A percentile compares a stretch with the other conserved stretches of the same genome.
phyloP scores from a whole-genome alignment of 2,329 filamentous ascomycete genomes.

The Sporothrix variecibatus region DNA sequence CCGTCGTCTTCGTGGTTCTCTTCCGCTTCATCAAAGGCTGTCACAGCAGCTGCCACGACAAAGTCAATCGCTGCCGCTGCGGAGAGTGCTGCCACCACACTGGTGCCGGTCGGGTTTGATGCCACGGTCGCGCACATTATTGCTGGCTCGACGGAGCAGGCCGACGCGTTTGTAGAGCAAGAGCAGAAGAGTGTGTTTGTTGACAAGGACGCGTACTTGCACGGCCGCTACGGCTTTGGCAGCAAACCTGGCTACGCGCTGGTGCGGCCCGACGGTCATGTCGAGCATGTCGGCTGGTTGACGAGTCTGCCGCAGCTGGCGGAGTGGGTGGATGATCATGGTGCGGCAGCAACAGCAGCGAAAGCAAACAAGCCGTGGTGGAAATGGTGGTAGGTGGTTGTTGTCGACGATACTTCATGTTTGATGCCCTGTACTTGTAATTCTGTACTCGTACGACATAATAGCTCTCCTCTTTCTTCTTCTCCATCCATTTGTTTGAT shows the following conservation, averaged over 20 bases:
- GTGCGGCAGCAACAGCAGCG: neutral
- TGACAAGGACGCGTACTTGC: conserved; percentile 35
- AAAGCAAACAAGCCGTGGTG: conserved; percentile 18
- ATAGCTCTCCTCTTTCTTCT: neutral
- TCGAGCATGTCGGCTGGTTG: conserved; percentile 38
- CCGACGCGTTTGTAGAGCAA: neutral
- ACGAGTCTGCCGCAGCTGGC: conserved; percentile 34
- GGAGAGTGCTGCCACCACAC: conserved; percentile 12
- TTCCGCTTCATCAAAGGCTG: neutral
- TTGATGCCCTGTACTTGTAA: neutral
- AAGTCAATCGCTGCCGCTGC: conserved; percentile 21
- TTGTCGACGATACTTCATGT: neutral
- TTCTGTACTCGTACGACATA: too few species aligned
- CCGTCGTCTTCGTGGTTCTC: neutral
- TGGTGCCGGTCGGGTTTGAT: neutral
- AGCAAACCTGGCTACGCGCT: conserved; percentile 35
- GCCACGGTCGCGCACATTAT: conserved; percentile 16
- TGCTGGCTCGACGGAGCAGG: conserved; percentile 14
- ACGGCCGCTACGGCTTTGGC: conserved; percentile 37
- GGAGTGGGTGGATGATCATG: conserved; percentile 15
- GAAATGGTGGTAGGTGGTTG: conserved; percentile 4
- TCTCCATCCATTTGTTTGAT: neutral
- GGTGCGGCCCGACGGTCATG: conserved; percentile 39
- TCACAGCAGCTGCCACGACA: neutral
- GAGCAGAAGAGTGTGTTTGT: conserved; percentile 25